Evolutionary conservation across 352 stramenopile genomes (phyloP).

Genomic region (Pilasporangium apinafurcum): DNA sequence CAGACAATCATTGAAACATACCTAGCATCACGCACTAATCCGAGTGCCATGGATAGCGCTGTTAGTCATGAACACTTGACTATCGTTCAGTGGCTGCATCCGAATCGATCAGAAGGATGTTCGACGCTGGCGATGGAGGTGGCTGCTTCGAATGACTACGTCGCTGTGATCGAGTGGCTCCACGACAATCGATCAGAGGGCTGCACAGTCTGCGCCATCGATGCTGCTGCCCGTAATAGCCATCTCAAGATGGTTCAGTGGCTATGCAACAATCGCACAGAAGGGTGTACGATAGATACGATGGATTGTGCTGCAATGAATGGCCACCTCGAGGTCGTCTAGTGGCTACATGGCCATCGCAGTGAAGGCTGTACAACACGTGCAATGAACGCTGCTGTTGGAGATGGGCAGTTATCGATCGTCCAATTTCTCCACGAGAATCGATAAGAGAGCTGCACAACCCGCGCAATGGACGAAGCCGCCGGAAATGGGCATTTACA

Average conservation of each 20-base stretch:
- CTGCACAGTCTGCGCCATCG: slow-evolving; percentile 25
- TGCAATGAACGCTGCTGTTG: slow-evolving; percentile 13
- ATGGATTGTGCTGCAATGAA: slow-evolving; percentile 34
- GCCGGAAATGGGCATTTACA: slow-evolving; percentile 1
- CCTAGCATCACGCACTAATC: too few relatives aligned
- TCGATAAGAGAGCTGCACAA: background rate
- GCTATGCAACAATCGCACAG: slow-evolving; percentile 20
- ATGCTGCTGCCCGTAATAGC: slow-evolving; percentile 24
- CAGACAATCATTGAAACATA: too few relatives aligned
- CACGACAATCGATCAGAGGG: slow-evolving; percentile 15
- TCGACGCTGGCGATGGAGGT: slow-evolving; percentile 9
- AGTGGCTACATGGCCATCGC: slow-evolving; percentile 14
- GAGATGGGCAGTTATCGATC: slow-evolving; percentile 6
- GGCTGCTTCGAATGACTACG: too few relatives aligned
- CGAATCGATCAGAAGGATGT: background rate
- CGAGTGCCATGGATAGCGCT: slow-evolving; percentile 3
- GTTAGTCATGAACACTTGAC: too few relatives aligned
- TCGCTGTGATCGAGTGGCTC: too few relatives aligned
- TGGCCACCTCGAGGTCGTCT: slow-evolving; percentile 19
- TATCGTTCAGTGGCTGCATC: too few relatives aligned
- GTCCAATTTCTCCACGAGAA: slow-evolving; percentile 1
- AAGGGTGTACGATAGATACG: slow-evolving; percentile 15
- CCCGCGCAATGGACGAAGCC: slow-evolving; percentile 7
- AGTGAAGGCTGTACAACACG: slow-evolving; percentile 9
- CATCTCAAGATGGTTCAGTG: slow-evolving; percentile 32